phyloP scores from a whole-genome alignment of 2,329 filamentous ascomycete genomes.

The Fusarium dlaminii region DNA sequence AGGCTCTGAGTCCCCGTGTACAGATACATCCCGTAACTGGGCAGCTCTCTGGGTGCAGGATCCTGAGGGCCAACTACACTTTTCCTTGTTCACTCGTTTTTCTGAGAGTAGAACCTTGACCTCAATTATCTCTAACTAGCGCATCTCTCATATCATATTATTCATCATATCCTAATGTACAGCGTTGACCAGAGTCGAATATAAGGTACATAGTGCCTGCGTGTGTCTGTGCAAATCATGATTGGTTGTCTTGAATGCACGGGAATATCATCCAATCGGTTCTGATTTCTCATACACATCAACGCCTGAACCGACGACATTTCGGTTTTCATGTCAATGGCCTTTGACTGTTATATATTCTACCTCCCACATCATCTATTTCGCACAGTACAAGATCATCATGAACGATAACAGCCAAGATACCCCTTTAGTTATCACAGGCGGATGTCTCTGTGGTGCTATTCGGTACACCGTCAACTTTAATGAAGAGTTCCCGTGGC shows the following conservation, averaged over 20 bases:
- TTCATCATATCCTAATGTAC: not conserved
- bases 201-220: not conserved
- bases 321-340: not conserved
- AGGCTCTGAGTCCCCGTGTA: not conserved
- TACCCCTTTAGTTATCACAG: not conserved
- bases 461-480: slow-evolving; percentile 17
- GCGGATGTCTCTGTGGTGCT: slow-evolving; percentile 17
- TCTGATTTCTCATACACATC: not conserved
- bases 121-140: not conserved
- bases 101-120: not conserved
- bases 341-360: not conserved
- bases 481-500: not conserved
- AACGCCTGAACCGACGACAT: not conserved
- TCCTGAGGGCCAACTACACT: not conserved
- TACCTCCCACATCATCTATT: not conserved
- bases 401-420: not conserved
- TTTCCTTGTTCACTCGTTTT: not conserved
- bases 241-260: not conserved
- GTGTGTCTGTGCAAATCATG: not conserved
- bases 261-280: not conserved
- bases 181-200: not conserved
- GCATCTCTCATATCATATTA: not conserved
- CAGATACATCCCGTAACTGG: not conserved
- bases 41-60: not conserved
- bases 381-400: too few species aligned